Base-by-base conservation (phyloP, 129 eudicot genomes). In the Helianthus tuberosus region DNA sequence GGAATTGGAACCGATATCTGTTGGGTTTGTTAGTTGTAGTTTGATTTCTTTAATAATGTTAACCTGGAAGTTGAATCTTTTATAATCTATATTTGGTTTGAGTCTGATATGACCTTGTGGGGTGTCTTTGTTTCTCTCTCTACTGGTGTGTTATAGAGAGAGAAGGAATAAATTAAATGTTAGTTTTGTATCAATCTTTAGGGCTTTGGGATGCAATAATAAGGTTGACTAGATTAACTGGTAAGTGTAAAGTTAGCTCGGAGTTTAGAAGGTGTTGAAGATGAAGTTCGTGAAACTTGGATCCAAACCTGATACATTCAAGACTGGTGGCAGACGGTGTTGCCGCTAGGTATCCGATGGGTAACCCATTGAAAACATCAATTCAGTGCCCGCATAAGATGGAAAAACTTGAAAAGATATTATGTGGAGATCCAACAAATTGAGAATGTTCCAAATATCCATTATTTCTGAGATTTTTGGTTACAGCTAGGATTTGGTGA, bases 251-350 rank as follows among this genome's bases (percentile, higher is more conserved):
- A 25, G 29, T 25, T 25, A 81, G 70, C 17, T 54, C 65, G 64
- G 57, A 23, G 67, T 75, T 15, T 44, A 35, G 5, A 38, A 79
- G 80, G 32, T 64, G 74, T 53, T 38, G 48, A 86, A 72, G 83
- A 95, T 95, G 99, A 95, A 95, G 96, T 95, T 91, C 63, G 91
- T 95, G 99, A 95, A 95, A 79, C 99, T 95, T 84, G 99, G 99
- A 91, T 91, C 97, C 60, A 95, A 91, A 68, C 92, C 97, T 38
- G 97, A 95, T 85, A 66, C 87, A 14, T 91, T 95, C 83, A 96
- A 91, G 79, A 84, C 80, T 15, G 97, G 91, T 71, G 96, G 86
- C 46, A 87, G n/a, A n/a, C n/a, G n/a, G n/a, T n/a, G n/a, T n/a
- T n/a, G n/a, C n/a, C n/a, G n/a, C n/a, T n/a, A n/a, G n/a, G n/a